Evolutionary conservation across 495 filamentous ascomycete genomes (phyloP), one percentile per base, ranked within the genome.

Genomic region (Penicillium waksmanii): DNA sequence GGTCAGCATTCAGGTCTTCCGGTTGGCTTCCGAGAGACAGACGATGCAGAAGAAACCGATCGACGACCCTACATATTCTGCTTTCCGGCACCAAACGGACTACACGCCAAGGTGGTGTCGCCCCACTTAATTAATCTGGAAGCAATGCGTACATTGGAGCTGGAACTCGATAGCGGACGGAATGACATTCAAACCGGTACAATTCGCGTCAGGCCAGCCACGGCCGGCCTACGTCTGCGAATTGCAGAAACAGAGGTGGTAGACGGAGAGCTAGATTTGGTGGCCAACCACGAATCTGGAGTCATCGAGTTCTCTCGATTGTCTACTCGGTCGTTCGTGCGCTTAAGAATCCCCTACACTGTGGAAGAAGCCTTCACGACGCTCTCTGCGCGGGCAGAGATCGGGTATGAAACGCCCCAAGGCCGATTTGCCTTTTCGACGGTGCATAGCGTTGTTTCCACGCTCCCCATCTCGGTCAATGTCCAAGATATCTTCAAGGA

Each of bases 401-500:
- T 95, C 19, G 78, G 74, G 2, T 99, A 97, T 66, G 79, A 84
- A 17, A 97, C 94, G 0, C 80, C 86, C 5, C 75, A 83, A 13
- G 92, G 92, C 2, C 77, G 72, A 33, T 97, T 95, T 62, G 76
- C 81, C 53, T 96, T 89, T 66, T 76, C 73, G 35, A 82, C 85
- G 3, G 81, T 82, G 49, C 85, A 83, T 21, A 81, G 80, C 11
- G 81, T 82, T n/a, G 77, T 92, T 23, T 83, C 86, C 1, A 87
- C 90, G 17, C 77, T 98, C 11, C 91, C 91, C 0, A 83, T 99
- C 40, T 92, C 92, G 17, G 94, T 99, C 59, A 97, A 98, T 62
- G 94, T 99, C 40, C 92, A 97, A 65, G 96, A 99, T 63, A 85
- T 92, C 38, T 99, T 99, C 81, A 96, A 96, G 70, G 82, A 90